phyloP scores from a whole-genome alignment of 2,329 filamentous ascomycete genomes.

The Arthrobotrys entomopaga region DNA sequence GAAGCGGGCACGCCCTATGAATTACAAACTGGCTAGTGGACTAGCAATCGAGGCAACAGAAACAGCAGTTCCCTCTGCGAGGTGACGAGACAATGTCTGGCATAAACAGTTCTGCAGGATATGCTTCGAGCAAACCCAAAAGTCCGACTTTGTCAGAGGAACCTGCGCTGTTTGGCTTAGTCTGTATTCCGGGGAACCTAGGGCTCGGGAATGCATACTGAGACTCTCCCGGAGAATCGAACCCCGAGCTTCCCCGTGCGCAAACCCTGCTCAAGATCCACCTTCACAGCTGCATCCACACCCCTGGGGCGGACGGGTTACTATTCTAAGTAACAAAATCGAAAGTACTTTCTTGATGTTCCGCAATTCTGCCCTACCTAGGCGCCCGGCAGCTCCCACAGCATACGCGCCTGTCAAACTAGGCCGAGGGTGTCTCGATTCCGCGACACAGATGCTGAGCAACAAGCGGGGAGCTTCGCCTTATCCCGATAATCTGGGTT shows the following conservation, averaged over 20 bases:
- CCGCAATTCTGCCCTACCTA: conserved; percentile 53
- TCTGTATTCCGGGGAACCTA: not conserved
- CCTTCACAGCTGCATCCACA: conserved; percentile 40
- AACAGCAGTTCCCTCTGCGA: conserved; percentile 18
- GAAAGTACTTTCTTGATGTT: conserved; percentile 44
- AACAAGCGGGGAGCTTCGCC: not conserved
- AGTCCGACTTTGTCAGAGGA: not conserved
- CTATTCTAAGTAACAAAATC: conserved; percentile 55
- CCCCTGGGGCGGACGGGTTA: conserved; percentile 9
- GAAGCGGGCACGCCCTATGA: not conserved
- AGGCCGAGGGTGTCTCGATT: conserved; percentile 29
- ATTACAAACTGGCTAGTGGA: not conserved
- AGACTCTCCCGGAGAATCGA: conserved; percentile 3
- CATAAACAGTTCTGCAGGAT: not conserved
- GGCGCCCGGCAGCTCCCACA: conserved; percentile 53
- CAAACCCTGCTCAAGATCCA: conserved; percentile 5
- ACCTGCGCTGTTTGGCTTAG: conserved; percentile 15
- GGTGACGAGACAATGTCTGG: conserved; percentile 40
- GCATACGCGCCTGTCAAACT: conserved; percentile 51
- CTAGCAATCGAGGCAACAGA: conserved; percentile 37
- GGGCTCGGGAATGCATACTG: not conserved
- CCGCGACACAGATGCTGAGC: conserved; percentile 4
- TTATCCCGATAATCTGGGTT: conserved; percentile 4
- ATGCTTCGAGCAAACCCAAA: not conserved
- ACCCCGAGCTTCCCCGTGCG: conserved; percentile 10